These are phyloP conservation scores for Eragrostis curvula DNA, from an alignment of 176 grass and related monocot species.

Conservation along the genomic window DNA sequence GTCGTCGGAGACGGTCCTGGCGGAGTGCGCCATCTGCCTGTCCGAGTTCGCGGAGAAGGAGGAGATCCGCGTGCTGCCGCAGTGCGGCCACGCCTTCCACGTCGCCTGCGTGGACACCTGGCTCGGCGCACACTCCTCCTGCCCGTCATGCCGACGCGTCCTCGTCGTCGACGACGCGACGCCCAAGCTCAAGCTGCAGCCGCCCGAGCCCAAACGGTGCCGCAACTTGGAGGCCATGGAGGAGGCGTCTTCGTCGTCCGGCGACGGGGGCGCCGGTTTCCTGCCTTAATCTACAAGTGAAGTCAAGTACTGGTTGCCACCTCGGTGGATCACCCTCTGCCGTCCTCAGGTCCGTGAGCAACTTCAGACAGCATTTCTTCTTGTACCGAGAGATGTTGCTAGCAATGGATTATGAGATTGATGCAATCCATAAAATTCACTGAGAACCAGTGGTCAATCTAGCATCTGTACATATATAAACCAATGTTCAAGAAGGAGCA, in stretches of 20 bases:
- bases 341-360: not conserved
- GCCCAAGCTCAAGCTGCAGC: not conserved
- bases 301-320: not conserved
- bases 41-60: slow-evolving; percentile 61
- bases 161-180: slow-evolving; percentile 39
- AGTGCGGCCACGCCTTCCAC: slow-evolving; percentile 76
- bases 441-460: not conserved
- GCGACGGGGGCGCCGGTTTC: slow-evolving; percentile 36
- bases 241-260: slow-evolving; percentile 29
- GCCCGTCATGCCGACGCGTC: slow-evolving; percentile 75
- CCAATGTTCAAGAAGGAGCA: not conserved
- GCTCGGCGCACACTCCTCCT: slow-evolving; percentile 70
- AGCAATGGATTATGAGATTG: not conserved
- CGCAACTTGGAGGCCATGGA: slow-evolving; percentile 41
- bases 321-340: not conserved
- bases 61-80: slow-evolving; percentile 78
- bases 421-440: not conserved
- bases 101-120: slow-evolving; percentile 74
- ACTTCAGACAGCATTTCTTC: not conserved
- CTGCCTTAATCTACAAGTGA: slow-evolving; percentile 33
- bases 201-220: slow-evolving; percentile 31
- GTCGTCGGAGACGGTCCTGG: not conserved
- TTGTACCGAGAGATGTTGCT: not conserved
- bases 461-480: not conserved
- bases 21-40: slow-evolving; percentile 81